Percentiles rank a stretch among this genome's conserved stretches.
Conservation (phyloP, 345 rosid genomes). For the Murraya koenigii region DNA sequence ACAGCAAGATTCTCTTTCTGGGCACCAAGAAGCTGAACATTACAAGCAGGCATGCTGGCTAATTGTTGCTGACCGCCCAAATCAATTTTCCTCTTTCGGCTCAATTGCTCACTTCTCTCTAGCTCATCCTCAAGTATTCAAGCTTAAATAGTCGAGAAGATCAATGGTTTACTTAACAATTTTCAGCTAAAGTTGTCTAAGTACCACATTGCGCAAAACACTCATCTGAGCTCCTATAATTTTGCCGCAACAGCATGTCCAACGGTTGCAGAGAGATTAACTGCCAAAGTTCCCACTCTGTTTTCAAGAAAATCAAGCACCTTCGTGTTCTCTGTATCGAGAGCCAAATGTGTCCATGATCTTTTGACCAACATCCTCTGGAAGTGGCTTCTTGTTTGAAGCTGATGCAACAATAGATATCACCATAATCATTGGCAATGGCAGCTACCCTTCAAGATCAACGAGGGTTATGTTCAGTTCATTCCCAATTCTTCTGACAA, state of each 20-base stretch:
- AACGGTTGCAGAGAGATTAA: slow-evolving; percentile 78
- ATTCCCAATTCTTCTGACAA: background rate
- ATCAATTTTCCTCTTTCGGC: too few relatives aligned
- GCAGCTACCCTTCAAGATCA: background rate
- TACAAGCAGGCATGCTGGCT: slow-evolving; percentile 92
- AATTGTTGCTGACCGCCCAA: too few relatives aligned
- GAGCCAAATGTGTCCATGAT: slow-evolving; percentile 30
- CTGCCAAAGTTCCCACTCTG: slow-evolving; percentile 91
- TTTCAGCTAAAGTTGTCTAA: too few relatives aligned
- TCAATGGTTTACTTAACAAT: too few relatives aligned
- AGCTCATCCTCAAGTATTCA: too few relatives aligned
- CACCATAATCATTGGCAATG: too few relatives aligned
- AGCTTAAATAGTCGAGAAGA: too few relatives aligned
- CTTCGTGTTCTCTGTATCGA: slow-evolving; percentile 72
- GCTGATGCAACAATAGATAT: background rate
- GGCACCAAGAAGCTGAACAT: slow-evolving; percentile 82
- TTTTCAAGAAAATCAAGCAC: slow-evolving; percentile 91
- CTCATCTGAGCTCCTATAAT: slow-evolving; percentile 90
- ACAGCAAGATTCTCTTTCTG: slow-evolving; percentile 92
- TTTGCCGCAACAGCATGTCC: slow-evolving; percentile 95
- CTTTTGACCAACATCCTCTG: background rate
- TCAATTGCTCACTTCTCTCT: too few relatives aligned
- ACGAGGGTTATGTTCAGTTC: background rate
- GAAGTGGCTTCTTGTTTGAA: background rate
- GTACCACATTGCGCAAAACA: too few relatives aligned